Base-by-base conservation (phyloP, 139 green algal species). In the Mesostigma viride region DNA sequence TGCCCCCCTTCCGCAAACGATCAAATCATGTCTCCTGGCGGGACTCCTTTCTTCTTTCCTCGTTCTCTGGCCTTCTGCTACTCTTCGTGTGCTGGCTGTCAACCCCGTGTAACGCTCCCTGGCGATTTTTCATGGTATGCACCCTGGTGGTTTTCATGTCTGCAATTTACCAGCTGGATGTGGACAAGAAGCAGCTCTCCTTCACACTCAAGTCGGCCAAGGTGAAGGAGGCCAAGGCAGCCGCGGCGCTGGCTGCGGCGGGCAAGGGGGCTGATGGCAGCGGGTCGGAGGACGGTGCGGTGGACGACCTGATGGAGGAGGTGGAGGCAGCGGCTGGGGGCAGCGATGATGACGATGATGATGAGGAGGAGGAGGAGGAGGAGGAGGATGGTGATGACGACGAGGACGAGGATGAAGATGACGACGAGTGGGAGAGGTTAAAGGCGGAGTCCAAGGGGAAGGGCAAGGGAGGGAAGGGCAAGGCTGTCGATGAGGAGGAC, bases 341-440 rank as follows among this genome's bases (percentile, higher is more conserved):
- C 6, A n/a, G 51, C 20, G 35, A 57, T 3, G 58, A 69, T 6
- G 44, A 27, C 24, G 72, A 57, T 27, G 35, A 70, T 28, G 58
- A 68, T 59, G 24, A 44, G 20, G 62, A 47, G 58, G 79, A 84
- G 33, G 73, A 78, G 46, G 74, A 66, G 3, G 58, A 77, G 14
- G 71, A 75, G 60, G 20, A 70, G 34, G 67, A 31, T 4, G 40
- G 44, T 3, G 20, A 51, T 47, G 57, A 73, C 32, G 69, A 40
- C 14, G 63, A 46, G 46, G 77, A 78, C 3, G 69, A 81, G 51
- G 73, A 64, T 20, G 77, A 72, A 17, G 67, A 77, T 32, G 78
- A 77, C 2, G 68, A 81, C 5, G 69, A 78, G 47, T 27, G 64
- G 56, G 26, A 67, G 57, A 30, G 28, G 8, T 5, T 31, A 65